Conservation (phyloP, 768 basidiomycete species). For the Phylloporus arenicola region DNA sequence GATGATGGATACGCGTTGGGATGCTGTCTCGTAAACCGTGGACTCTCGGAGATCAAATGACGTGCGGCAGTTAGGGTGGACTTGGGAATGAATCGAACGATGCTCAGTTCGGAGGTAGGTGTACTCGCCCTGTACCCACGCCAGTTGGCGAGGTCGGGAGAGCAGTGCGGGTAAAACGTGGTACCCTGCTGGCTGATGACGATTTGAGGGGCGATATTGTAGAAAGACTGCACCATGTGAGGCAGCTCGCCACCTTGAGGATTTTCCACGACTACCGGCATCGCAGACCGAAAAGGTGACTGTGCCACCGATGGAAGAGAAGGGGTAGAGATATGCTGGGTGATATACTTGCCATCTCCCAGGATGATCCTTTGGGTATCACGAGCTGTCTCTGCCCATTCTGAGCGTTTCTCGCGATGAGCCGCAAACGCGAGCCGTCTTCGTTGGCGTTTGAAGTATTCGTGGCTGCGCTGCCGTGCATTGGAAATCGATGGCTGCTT, state of each 20-base stretch:
- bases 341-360: constrained; percentile 38
- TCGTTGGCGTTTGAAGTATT: constrained; percentile 16
- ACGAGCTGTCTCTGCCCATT: constrained; percentile 31
- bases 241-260: constrained; percentile 1
- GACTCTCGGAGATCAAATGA: constrained; percentile 14
- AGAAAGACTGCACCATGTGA: constrained; percentile 11
- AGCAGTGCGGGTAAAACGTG: constrained; percentile 38
- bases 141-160: constrained; percentile 33
- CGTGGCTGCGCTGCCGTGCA: constrained; percentile 17
- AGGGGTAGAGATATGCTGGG: constrained; percentile 19
- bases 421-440: constrained; percentile 17
- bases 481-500: constrained; percentile 20
- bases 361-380: constrained; percentile 36
- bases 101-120: constrained; percentile 9
- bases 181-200: constrained; percentile 34
- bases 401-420: constrained; percentile 23
- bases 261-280: constrained; percentile 1
- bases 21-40: constrained; percentile 7
- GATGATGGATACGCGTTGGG: too few species aligned
- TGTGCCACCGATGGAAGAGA: constrained; percentile 1
- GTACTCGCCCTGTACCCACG: constrained; percentile 13
- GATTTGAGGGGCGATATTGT: constrained; percentile 35
- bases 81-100: constrained; percentile 25
- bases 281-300: constrained; percentile 17
- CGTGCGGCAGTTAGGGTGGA: constrained; percentile 33